These are phyloP conservation scores for Elymus sibiricus DNA, from an alignment of 176 grass and related monocot genomes.

Conservation along the genomic window DNA sequence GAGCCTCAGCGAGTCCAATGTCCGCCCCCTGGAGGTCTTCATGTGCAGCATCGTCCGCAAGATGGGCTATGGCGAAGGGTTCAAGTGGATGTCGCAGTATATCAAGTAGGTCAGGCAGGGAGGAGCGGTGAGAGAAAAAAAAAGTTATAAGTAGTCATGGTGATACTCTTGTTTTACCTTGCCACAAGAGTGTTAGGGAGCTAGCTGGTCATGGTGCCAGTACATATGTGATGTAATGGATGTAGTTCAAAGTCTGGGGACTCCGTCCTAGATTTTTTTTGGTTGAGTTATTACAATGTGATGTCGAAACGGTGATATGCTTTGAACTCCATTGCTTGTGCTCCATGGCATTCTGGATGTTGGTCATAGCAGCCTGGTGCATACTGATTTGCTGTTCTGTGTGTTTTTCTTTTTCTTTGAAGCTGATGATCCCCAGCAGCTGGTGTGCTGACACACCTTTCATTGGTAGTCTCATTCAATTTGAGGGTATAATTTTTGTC, in stretches of 20 bases:
- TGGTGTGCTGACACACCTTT: not conserved
- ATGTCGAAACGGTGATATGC: not conserved
- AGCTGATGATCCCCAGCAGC: not conserved
- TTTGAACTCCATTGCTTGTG: not conserved
- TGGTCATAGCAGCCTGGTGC: not conserved
- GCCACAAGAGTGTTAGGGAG: conserved; percentile 1
- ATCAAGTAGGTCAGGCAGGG: conserved; percentile 46
- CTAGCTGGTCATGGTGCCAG: conserved; percentile 14
- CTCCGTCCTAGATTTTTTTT: conserved; percentile 4
- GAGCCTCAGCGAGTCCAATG: conserved; percentile 50
- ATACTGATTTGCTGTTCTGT: not conserved
- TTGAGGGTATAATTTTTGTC: not conserved
- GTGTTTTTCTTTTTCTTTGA: not conserved
- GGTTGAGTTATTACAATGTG: not conserved
- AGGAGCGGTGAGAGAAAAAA: not conserved
- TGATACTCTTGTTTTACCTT: conserved; percentile 24
- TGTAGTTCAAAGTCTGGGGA: conserved; percentile 11
- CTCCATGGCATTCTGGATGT: not conserved
- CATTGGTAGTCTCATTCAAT: not conserved
- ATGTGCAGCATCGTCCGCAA: conserved; percentile 89
- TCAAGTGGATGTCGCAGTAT: conserved; percentile 89
- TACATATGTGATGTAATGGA: conserved; percentile 39
- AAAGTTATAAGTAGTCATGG: not conserved
- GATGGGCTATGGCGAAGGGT: conserved; percentile 84
- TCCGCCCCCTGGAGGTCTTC: conserved; percentile 81